Evolutionary conservation across 805 yeast genomes (phyloP), one percentile per base, ranked within the genome.

Genomic region (Candida wancherniae): DNA sequence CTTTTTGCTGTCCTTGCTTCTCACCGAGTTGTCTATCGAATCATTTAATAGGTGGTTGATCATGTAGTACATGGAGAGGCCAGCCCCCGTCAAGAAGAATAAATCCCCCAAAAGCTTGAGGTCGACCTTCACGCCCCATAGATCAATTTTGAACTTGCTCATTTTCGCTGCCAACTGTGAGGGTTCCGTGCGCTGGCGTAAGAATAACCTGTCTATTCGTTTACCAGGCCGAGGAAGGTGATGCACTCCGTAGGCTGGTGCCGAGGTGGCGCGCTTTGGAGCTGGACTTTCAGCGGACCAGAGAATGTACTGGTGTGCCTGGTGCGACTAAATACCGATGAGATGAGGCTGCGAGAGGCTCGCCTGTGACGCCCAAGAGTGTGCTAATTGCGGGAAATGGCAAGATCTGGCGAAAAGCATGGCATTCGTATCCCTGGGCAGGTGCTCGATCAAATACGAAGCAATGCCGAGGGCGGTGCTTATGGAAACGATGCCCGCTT

Each of bases 21-120:
- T 53, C 5, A 55, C 51, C 5, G 60, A 45, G 20, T 43, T 46
- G 27, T 62, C 69, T 21, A 50, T 39, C 14, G 51, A 47, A 19
- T 63, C 69, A 31, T 57, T 59, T 14, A 65, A 44, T 5, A 65
- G 51, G 21, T 61, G 62, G 40, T 57, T 61, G 19, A 80, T 48
- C 48, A 81, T 57, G 47, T 80, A 83, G 51, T 82, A 83, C 38
- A 80, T 68, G 2, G 87, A 78, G 21, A 80, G 64, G 1, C 85
- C 78, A 2, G 88, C 83, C 13, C 87, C 70, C 3, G 69, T 63
- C 26, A 66, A 53, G 30, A 65, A 55, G 34, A 63, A 57, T 12
- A 45, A 26, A 39, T 65, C 70, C n/a, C 69, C 68, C 15, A 65
- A 26, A n/a, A 61, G 42, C 48, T 63, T 63, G 33, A 63, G 44